Evolutionary conservation across 805 yeast genomes (phyloP).

Genomic region (Candida wancherniae): DNA sequence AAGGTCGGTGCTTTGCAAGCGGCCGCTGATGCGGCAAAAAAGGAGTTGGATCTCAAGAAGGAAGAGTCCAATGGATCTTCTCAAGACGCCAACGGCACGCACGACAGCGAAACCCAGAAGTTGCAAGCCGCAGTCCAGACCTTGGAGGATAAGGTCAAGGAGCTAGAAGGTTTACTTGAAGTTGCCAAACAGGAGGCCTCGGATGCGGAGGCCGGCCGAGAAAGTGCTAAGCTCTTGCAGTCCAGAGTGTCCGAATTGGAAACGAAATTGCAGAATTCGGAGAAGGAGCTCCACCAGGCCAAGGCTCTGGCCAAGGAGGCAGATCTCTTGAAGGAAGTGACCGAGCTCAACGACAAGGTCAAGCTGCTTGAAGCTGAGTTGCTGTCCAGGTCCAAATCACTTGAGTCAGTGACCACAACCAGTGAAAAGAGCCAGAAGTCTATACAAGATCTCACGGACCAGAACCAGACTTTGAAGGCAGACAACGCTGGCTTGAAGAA

Average conservation of each 20-base stretch:
- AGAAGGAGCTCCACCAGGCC: slow-evolving; percentile 1
- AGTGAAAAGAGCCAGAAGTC: too few relatives aligned
- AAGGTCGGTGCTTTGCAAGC: slow-evolving; percentile 17
- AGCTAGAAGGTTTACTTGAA: slow-evolving; percentile 13
- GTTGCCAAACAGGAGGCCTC: slow-evolving; percentile 10
- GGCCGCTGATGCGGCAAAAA: background rate
- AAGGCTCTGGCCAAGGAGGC: background rate
- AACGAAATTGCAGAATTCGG: slow-evolving; percentile 13
- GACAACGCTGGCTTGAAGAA: background rate
- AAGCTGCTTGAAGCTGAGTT: background rate
- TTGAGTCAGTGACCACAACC: too few relatives aligned
- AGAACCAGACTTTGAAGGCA: background rate
- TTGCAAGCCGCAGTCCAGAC: slow-evolving; percentile 3
- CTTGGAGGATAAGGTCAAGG: slow-evolving; percentile 12
- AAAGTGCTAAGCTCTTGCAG: too few relatives aligned
- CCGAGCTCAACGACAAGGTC: background rate
- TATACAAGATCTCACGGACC: slow-evolving; percentile 1
- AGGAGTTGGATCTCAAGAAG: background rate
- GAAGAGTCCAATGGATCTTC: background rate
- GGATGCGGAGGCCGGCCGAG: too few relatives aligned
- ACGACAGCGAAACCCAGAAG: slow-evolving; percentile 1
- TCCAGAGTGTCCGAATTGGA: too few relatives aligned
- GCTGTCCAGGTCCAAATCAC: too few relatives aligned
- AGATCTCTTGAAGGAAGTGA: background rate
- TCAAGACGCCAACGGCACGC: background rate